phyloP scores from a whole-genome alignment of 805 yeast genomes.

The Teunomyces aglyptinius region DNA sequence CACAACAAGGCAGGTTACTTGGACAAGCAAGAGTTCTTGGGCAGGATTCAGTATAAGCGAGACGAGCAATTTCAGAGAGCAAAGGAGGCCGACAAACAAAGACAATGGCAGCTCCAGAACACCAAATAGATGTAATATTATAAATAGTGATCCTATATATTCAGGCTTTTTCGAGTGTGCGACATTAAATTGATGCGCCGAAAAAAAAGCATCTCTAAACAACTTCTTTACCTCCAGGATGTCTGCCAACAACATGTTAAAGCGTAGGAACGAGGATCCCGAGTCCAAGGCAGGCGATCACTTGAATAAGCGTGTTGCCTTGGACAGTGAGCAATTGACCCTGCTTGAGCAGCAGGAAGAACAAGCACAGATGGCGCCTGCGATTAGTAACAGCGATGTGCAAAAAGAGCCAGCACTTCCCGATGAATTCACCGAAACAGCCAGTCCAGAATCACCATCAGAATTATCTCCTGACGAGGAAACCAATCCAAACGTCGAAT shows the following conservation, averaged over 20 bases:
- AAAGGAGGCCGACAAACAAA: constrained; percentile 27
- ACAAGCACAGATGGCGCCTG: constrained; percentile 42
- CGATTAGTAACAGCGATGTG: constrained; percentile 14
- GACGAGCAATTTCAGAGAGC: constrained; percentile 51
- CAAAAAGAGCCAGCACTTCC: not conserved
- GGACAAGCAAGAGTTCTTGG: constrained; percentile 86
- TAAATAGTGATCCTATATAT: not conserved
- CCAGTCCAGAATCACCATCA: not conserved
- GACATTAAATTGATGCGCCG: constrained; percentile 1
- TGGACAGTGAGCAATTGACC: constrained; percentile 59
- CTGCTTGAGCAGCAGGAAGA: constrained; percentile 42
- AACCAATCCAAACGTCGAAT: not conserved
- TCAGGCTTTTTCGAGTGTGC: not conserved
- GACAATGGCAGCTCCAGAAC: constrained; percentile 12
- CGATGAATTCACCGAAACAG: not conserved
- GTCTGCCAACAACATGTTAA: constrained; percentile 37
- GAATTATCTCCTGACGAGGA: not conserved
- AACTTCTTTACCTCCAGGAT: constrained; percentile 4
- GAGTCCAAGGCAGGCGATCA: constrained; percentile 45
- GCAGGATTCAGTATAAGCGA: constrained; percentile 62
- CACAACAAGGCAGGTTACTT: constrained; percentile 89
- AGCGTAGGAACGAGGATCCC: constrained; percentile 67
- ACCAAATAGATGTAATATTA: constrained; percentile 1
- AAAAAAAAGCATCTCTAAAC: constrained; percentile 1
- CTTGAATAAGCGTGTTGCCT: constrained; percentile 64